Conservation (phyloP, 73 alveolate species). For the Halteria grandinella region DNA sequence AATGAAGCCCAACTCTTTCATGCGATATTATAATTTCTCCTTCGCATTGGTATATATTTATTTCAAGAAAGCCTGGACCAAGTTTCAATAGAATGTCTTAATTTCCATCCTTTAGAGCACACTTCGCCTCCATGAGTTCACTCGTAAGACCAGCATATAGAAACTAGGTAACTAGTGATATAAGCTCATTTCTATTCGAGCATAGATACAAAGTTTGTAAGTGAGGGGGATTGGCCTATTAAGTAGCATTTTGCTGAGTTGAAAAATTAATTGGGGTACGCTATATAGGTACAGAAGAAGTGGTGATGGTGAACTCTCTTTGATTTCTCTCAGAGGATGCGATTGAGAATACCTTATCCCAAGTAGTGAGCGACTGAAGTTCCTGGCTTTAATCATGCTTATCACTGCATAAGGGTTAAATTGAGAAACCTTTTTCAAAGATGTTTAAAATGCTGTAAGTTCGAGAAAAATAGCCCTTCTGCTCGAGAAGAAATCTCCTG, state of each 20-base stretch:
- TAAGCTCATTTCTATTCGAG: no score
- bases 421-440: slow-evolving; percentile 10
- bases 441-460: slow-evolving; percentile 20
- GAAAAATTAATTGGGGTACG: neutral
- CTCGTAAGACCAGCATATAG: no score
- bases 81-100: no score
- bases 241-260: slow-evolving; percentile 28
- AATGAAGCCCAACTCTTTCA: no score
- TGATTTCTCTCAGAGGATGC: slow-evolving; percentile 43
- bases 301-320: slow-evolving; percentile 27
- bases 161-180: no score
- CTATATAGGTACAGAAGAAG: slow-evolving; percentile 14
- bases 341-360: slow-evolving; percentile 12
- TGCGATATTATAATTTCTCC: no score
- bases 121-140: no score
- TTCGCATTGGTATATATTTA: no score
- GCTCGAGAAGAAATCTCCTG: slow-evolving; percentile 36
- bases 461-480: slow-evolving; percentile 23
- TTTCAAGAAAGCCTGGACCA: no score
- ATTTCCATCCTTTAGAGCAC: no score
- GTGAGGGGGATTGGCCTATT: no score
- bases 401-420: slow-evolving; percentile 33
- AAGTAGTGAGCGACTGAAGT: neutral
- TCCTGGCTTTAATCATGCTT: slow-evolving; percentile 27
- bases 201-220: no score